A percentile compares a stretch with the other conserved stretches of the same genome.
Evolutionary conservation across 1,284 basidiomycete genomes (phyloP).

Genomic region (Ceratobasidium sp.): DNA sequence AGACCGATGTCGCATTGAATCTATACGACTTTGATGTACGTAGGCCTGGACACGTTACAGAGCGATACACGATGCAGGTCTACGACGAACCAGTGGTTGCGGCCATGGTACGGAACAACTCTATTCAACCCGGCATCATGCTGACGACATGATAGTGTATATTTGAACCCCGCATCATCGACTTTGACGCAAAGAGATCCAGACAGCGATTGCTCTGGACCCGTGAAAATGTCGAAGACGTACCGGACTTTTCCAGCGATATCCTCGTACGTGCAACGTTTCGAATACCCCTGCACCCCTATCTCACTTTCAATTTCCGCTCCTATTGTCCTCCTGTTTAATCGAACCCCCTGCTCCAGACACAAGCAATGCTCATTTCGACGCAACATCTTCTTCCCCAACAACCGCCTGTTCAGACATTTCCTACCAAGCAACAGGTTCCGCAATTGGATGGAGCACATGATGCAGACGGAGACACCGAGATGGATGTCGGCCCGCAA

Average conservation of each 20-base stretch:
- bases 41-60: conserved; percentile 73
- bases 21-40: conserved; percentile 89
- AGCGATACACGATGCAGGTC: conserved; percentile 88
- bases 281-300: conserved; percentile 18
- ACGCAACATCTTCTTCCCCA: conserved; percentile 75
- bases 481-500: conserved; percentile 26
- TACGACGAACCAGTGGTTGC: conserved; percentile 97
- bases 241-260: conserved; percentile 68
- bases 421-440: conserved; percentile 14
- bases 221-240: conserved; percentile 72
- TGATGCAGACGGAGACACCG: conserved; percentile 31
- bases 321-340: conserved; percentile 3
- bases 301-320: background rate
- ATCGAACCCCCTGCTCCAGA: conserved; percentile 53
- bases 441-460: conserved; percentile 34
- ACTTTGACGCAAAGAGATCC: conserved; percentile 79
- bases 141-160: conserved; percentile 64
- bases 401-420: conserved; percentile 17
- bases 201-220: conserved; percentile 57
- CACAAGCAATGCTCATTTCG: conserved; percentile 83
- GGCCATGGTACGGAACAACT: conserved; percentile 71
- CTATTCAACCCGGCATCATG: background rate
- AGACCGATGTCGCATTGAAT: conserved; percentile 87
- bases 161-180: conserved; percentile 91
- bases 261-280: conserved; percentile 59